phyloP scores from a whole-genome alignment of 768 basidiomycete genomes.

The Mycena latifolia region DNA sequence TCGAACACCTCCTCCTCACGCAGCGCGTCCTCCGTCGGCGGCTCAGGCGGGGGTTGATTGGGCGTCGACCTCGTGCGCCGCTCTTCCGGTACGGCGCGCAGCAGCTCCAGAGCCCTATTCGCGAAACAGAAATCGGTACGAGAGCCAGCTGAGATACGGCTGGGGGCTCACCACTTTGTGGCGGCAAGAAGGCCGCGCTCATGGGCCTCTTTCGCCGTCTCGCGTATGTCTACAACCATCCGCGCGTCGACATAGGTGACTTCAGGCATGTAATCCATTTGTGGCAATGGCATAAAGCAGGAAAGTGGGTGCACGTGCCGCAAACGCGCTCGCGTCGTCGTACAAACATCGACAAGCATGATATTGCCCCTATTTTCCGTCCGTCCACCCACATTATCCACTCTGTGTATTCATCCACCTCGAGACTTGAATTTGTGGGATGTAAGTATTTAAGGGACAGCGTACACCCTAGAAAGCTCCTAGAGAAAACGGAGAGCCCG shows the following conservation, averaged over 20 bases:
- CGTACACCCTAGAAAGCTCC: too few species aligned
- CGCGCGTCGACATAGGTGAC: constrained; percentile 46
- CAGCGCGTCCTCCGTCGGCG: constrained; percentile 51
- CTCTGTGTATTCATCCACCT: too few species aligned
- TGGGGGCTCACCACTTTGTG: constrained; percentile 58
- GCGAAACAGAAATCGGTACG: background rate
- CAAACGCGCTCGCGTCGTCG: too few species aligned
- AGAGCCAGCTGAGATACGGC: background rate
- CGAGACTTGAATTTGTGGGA: too few species aligned
- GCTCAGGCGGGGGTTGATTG: constrained; percentile 34
- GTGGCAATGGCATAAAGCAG: background rate
- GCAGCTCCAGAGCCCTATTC: constrained; percentile 66
- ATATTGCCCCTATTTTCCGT: too few species aligned
- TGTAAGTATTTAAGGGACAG: too few species aligned
- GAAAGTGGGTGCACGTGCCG: too few species aligned
- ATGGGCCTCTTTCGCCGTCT: constrained; percentile 65
- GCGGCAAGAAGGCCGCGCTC: constrained; percentile 64
- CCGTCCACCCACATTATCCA: too few species aligned
- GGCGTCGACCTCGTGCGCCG: constrained; percentile 43
- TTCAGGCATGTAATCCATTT: constrained; percentile 17
- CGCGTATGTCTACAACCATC: constrained; percentile 54
- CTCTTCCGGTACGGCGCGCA: constrained; percentile 55
- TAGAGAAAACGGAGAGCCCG: too few species aligned
- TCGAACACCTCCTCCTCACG: constrained; percentile 67
- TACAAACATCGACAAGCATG: too few species aligned